Conservation (phyloP, 495 filamentous ascomycete genomes). For the Xylaria sp. region DNA sequence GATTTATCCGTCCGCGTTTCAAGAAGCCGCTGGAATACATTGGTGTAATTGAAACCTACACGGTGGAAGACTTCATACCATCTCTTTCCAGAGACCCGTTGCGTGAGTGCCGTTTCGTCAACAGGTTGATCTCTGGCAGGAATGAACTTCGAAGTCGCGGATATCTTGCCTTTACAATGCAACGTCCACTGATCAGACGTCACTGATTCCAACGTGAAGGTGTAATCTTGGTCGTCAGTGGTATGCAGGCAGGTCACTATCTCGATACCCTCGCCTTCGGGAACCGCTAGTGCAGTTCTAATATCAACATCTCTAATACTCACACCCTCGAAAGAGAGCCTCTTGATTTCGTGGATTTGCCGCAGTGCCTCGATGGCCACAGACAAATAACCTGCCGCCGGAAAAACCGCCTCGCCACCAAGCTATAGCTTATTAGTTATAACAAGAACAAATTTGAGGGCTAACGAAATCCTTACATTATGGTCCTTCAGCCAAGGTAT, state of each 20-base stretch:
- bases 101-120: background rate
- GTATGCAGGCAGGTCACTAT: slow-evolving; percentile 13
- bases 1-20: slow-evolving; percentile 10
- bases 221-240: background rate
- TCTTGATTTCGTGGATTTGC: background rate
- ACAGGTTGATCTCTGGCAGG: background rate
- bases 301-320: slow-evolving; percentile 50
- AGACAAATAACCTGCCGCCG: background rate
- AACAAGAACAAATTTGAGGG: background rate
- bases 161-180: slow-evolving; percentile 26
- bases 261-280: slow-evolving; percentile 39
- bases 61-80: background rate
- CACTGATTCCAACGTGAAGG: slow-evolving; percentile 11
- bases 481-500: slow-evolving; percentile 3
- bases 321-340: slow-evolving; percentile 26
- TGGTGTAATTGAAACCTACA: slow-evolving; percentile 6
- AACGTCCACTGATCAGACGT: slow-evolving; percentile 12
- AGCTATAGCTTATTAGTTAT: slow-evolving; percentile 1
- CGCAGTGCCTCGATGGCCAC: background rate
- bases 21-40: background rate
- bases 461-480: slow-evolving; percentile 31
- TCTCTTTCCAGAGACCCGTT: background rate
- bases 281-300: slow-evolving; percentile 44
- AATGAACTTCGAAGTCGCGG: slow-evolving; percentile 1
- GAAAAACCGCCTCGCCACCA: slow-evolving; percentile 7